A percentile compares a stretch with the other conserved stretches of the same genome.
phyloP scores from a whole-genome alignment of 2,329 filamentous ascomycete species.

The Nemania bipapillata region DNA sequence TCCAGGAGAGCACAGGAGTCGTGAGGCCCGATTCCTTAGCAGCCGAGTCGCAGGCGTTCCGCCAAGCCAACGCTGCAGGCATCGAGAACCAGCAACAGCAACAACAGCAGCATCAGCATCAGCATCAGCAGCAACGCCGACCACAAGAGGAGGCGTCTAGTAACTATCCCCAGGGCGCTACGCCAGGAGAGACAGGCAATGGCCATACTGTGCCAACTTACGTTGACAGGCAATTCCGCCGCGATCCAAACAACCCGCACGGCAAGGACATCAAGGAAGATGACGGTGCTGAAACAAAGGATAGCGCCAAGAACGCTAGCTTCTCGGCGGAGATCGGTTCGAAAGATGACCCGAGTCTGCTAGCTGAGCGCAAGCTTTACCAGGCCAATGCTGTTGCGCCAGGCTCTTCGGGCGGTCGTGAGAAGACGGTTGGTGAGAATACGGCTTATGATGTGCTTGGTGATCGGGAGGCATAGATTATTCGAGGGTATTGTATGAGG shows the following conservation, averaged over 20 bases:
- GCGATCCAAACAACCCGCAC: constrained; percentile 53
- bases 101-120: constrained; percentile 60
- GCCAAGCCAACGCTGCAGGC: constrained; percentile 66
- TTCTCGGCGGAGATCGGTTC: constrained; percentile 58
- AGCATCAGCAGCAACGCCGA: constrained; percentile 56
- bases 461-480: constrained; percentile 38
- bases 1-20: constrained; percentile 70
- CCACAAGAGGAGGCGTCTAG: constrained; percentile 27
- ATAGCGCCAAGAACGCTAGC: constrained; percentile 56
- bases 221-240: constrained; percentile 51
- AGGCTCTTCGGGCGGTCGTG: constrained; percentile 61
- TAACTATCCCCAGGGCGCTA: constrained; percentile 3
- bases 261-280: constrained; percentile 58
- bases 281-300: constrained; percentile 52
- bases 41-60: constrained; percentile 69
- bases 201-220: constrained; percentile 54
- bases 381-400: constrained; percentile 66
- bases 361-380: constrained; percentile 58
- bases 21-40: constrained; percentile 78
- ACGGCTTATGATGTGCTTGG: constrained; percentile 43
- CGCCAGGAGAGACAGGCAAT: constrained; percentile 54
- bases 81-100: constrained; percentile 59
- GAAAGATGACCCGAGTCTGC: constrained; percentile 59
- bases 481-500: neutral
- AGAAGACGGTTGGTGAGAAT: constrained; percentile 51